phyloP scores from a whole-genome alignment of 164 flowering plant species.

The Akebia trifoliata region DNA sequence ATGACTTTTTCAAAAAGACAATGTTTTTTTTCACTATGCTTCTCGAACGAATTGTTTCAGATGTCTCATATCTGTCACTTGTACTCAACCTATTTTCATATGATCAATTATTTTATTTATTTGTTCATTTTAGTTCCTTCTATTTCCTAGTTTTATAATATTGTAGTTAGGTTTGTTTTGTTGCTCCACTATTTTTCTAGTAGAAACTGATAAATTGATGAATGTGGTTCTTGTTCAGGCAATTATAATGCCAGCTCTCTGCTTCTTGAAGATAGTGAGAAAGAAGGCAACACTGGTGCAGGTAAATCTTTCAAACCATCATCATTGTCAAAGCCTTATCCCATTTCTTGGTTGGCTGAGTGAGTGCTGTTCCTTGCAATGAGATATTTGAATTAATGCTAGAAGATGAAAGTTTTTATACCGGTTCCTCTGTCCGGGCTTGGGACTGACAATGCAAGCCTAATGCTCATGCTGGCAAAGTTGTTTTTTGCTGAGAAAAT shows the following conservation, averaged over 20 bases:
- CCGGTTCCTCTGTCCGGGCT: too few species aligned
- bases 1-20: too few species aligned
- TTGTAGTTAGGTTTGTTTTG: not conserved
- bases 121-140: too few species aligned
- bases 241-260: conserved; percentile 63
- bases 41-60: too few species aligned
- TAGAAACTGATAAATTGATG: not conserved
- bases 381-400: not conserved
- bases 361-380: not conserved
- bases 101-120: too few species aligned
- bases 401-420: too few species aligned
- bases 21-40: too few species aligned
- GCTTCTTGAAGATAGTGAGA: conserved; percentile 56
- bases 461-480: too few species aligned
- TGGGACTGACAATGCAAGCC: too few species aligned
- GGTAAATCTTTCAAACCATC: conserved; percentile 32
- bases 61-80: too few species aligned
- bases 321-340: not conserved
- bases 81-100: too few species aligned
- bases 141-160: not conserved
- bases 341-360: not conserved
- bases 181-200: not conserved
- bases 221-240: conserved; percentile 37
- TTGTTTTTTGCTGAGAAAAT: too few species aligned
- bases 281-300: conserved; percentile 51